A percentile compares a stretch with the other conserved stretches of the same genome.
phyloP scores from a whole-genome alignment of 2,329 filamentous ascomycete genomes.

The Thielaviopsis punctulata region DNA sequence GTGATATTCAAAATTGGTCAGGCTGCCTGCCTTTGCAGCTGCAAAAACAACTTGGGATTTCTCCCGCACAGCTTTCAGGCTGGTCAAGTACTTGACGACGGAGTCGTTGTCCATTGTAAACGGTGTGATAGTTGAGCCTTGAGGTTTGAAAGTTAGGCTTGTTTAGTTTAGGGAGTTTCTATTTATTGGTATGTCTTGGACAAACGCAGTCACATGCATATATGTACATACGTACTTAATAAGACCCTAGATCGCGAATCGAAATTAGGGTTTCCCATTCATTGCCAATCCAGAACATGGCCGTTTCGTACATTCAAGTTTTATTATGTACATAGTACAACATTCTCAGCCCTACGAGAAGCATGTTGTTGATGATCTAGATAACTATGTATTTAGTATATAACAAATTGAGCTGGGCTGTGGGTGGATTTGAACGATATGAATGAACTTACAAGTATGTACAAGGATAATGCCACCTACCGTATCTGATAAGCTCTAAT shows the following conservation, averaged over 20 bases:
- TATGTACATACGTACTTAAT: too few relatives aligned
- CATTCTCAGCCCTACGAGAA: not conserved
- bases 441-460: too few relatives aligned
- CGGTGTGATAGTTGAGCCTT: not conserved
- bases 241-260: not conserved
- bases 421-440: too few relatives aligned
- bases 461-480: not conserved
- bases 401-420: not conserved
- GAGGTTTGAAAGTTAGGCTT: not conserved
- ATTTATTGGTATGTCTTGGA: not conserved
- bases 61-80: slow-evolving; percentile 22
- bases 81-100: slow-evolving; percentile 20
- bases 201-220: not conserved
- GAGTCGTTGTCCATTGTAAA: slow-evolving; percentile 6
- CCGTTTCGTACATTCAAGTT: too few relatives aligned
- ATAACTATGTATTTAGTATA: too few relatives aligned
- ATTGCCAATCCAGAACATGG: too few relatives aligned
- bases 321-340: too few relatives aligned
- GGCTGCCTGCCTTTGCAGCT: slow-evolving; percentile 21
- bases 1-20: slow-evolving; percentile 27
- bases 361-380: too few relatives aligned
- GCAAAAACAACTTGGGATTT: slow-evolving; percentile 19
- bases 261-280: not conserved
- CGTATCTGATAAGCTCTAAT: not conserved
- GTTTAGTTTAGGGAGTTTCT: too few relatives aligned